Base-by-base conservation (phyloP, 805 yeast species). In the Candida verbasci region DNA sequence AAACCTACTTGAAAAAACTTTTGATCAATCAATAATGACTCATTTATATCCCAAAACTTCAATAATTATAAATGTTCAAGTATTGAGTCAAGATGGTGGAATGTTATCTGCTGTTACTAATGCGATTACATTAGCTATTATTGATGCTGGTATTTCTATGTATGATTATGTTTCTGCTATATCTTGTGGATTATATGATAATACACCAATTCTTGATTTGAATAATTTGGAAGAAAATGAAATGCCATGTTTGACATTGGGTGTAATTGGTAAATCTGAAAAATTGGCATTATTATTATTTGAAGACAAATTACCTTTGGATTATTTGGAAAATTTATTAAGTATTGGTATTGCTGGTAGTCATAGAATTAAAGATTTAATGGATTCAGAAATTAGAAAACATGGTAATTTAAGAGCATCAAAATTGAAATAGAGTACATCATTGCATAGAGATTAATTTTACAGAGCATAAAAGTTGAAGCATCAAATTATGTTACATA, bases 121-220 rank as follows among this genome's bases (percentile, higher is more conserved):
- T 55, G 86, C 97, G 8, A 76, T 86, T 29, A 86, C 96, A 1
- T 64, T 93, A 48, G 97, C 96, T 0, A 68, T 93, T 29, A 78
- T 93, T 23, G 97, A 93, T 60, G 97, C 97, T 2, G 97, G 97
- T 34, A 81, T 93, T 31, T 83, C 96, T 4, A 81, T 93, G 82
- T 84, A 82, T 53, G 97, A 93, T 55, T 89, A 86, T 54, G 82
- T 91, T 11, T 76, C 87, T 38, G 79, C 95, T 1, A 74, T 86
- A 11, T 73, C 82, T 20, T 84, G 88, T 4, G 97, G 97, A 0
- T 60, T 86, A 15, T 80, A 78, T 49, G 95, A 86, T 48, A 80
- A 76, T 29, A 62, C 69, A 6, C 88, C 96, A 10, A 63, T 93
- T 40, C 65, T 93, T 32, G 98, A 91, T 55, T 72, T 89, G 41